Percentiles rank a stretch among this genome's conserved stretches.
These are phyloP conservation scores for Hippophae tibetana DNA, from an alignment of 306 rosid genomes.

Conservation along the genomic window DNA sequence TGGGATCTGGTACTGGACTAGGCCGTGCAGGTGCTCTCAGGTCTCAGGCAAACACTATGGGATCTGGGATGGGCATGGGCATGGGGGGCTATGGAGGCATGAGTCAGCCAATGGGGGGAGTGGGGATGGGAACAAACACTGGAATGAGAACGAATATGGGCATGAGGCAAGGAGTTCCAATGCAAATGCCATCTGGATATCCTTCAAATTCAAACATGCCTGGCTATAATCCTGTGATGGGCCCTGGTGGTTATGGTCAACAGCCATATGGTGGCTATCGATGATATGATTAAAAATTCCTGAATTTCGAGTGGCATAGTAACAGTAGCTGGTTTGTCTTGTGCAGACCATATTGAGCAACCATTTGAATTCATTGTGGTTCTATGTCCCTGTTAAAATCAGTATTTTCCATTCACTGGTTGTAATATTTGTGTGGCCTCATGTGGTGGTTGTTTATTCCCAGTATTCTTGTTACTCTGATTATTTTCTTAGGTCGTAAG, in stretches of 20 bases:
- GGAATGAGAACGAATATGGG: slow-evolving; percentile 33
- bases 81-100: too few relatives aligned
- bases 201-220: slow-evolving; percentile 45
- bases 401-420: not conserved
- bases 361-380: too few relatives aligned
- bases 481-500: slow-evolving; percentile 27
- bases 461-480: not conserved
- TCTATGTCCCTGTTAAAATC: too few relatives aligned
- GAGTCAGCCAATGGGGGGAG: too few relatives aligned
- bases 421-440: too few relatives aligned
- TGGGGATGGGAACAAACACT: not conserved
- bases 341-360: too few relatives aligned
- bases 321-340: too few relatives aligned
- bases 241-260: slow-evolving; percentile 46
- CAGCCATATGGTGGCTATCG: slow-evolving; percentile 60
- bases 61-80: too few relatives aligned
- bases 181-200: slow-evolving; percentile 48
- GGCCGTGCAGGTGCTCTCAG: slow-evolving; percentile 59
- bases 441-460: not conserved
- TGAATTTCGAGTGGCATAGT: too few relatives aligned
- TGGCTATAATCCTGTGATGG: slow-evolving; percentile 49
- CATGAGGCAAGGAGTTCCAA: slow-evolving; percentile 52
- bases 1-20: slow-evolving; percentile 74
- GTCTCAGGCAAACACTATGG: slow-evolving; percentile 4
- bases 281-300: slow-evolving; percentile 3